Conservation (phyloP, 495 filamentous ascomycete genomes). For the Penicillium goetzii region DNA sequence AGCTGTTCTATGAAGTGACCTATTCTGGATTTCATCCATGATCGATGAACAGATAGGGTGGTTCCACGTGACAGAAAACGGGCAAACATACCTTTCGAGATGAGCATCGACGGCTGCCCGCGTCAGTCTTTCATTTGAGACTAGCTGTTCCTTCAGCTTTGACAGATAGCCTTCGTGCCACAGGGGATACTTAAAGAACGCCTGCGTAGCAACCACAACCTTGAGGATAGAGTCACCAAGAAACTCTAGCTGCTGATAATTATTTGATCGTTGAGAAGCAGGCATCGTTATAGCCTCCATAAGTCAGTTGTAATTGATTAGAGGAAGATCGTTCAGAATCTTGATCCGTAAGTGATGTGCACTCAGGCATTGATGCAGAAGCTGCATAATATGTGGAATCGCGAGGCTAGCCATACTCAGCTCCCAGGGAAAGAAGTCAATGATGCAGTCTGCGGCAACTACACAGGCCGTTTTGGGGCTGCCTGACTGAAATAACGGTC, state of each 20-base stretch:
- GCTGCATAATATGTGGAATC: constrained; percentile 8
- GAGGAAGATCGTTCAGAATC: constrained; percentile 6
- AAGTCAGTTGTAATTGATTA: not conserved
- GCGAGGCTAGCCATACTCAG: constrained; percentile 8
- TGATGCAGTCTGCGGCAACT: constrained; percentile 8
- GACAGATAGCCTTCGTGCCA: constrained; percentile 77
- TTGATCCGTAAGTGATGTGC: constrained; percentile 4
- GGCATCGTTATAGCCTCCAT: constrained; percentile 8
- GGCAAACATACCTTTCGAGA: constrained; percentile 70
- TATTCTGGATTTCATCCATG: not conserved
- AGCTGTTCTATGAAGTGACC: constrained; percentile 65
- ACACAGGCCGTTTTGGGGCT: constrained; percentile 5
- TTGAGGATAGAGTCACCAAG: constrained; percentile 79
- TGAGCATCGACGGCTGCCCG: constrained; percentile 59
- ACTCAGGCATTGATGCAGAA: constrained; percentile 9
- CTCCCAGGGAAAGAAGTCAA: constrained; percentile 14
- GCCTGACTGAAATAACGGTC: not conserved
- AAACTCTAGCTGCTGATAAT: constrained; percentile 70
- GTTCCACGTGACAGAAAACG: constrained; percentile 34
- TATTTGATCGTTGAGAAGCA: constrained; percentile 10
- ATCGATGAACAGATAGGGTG: constrained; percentile 3
- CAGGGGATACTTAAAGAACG: constrained; percentile 60
- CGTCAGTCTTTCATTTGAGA: constrained; percentile 68
- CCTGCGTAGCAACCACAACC: constrained; percentile 60
- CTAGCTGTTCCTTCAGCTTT: constrained; percentile 61